Conservation (phyloP, 768 basidiomycete genomes). For the Hypholoma fasciculare region DNA sequence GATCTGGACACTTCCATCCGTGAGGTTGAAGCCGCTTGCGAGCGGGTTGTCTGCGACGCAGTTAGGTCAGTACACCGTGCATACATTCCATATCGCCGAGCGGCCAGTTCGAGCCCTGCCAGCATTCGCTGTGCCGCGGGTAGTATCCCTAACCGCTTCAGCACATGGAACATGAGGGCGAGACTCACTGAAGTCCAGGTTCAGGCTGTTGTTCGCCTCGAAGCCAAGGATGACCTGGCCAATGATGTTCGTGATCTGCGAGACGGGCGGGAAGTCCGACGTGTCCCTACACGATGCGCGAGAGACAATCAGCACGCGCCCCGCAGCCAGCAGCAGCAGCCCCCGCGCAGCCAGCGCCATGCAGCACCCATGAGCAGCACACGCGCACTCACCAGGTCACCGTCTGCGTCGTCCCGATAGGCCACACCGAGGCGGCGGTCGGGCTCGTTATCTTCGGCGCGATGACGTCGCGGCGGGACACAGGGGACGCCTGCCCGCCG, state of each 20-base stretch:
- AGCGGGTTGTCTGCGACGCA: constrained; percentile 51
- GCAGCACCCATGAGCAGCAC: neutral
- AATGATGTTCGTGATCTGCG: constrained; percentile 45
- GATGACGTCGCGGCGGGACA: constrained; percentile 45
- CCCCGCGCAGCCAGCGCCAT: neutral
- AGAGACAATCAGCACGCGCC: neutral
- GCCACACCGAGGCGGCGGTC: constrained; percentile 47
- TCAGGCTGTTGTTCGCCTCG: constrained; percentile 43
- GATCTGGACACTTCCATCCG: constrained; percentile 46
- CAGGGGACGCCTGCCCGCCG: constrained; percentile 33
- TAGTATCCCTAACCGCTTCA: neutral
- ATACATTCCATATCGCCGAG: neutral
- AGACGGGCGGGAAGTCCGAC: constrained; percentile 41
- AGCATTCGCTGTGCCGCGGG: neutral
- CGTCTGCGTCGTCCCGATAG: constrained; percentile 40
- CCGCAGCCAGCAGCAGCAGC: neutral
- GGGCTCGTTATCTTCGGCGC: constrained; percentile 52
- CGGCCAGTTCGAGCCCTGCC: neutral
- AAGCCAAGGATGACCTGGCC: constrained; percentile 56
- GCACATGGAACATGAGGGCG: neutral
- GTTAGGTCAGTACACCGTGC: neutral
- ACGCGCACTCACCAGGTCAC: constrained; percentile 51
- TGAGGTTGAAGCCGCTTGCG: constrained; percentile 54
- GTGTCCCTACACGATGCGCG: constrained; percentile 44
- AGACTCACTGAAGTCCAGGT: constrained; percentile 52